Percentiles rank a stretch among this genome's conserved stretches.
Evolutionary conservation across 768 basidiomycete genomes (phyloP).

Genomic region (Boletus barrowsii): DNA sequence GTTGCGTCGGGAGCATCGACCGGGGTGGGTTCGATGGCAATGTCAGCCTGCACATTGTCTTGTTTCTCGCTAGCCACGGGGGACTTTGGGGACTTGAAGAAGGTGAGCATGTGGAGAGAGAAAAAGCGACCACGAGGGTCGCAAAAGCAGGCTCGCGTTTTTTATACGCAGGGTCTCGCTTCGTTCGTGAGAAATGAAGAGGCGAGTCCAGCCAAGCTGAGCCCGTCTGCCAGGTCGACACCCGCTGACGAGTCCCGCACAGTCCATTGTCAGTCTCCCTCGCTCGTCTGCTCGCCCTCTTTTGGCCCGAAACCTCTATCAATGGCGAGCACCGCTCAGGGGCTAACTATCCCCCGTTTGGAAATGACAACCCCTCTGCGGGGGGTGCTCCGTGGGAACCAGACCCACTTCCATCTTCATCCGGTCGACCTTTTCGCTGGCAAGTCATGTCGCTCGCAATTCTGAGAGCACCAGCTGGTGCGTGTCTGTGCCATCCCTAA

Average conservation of each 20-base stretch:
- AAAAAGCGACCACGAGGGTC: background rate
- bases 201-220: background rate
- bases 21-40: background rate
- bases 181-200: conserved; percentile 28
- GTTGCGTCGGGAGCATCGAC: background rate
- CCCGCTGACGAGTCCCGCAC: background rate
- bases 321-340: conserved; percentile 5
- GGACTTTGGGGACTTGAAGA: conserved; percentile 20
- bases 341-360: background rate
- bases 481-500: conserved; percentile 29
- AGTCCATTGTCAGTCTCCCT: background rate
- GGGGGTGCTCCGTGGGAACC: conserved; percentile 18
- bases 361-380: conserved; percentile 1
- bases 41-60: conserved; percentile 2
- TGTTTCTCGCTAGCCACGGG: background rate
- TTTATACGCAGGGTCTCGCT: conserved; percentile 31
- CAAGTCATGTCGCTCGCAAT: conserved; percentile 43
- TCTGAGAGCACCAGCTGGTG: conserved; percentile 35
- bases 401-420: background rate
- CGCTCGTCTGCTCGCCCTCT: too few relatives aligned
- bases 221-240: background rate
- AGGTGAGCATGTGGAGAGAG: conserved; percentile 20
- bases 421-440: background rate
- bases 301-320: too few relatives aligned
- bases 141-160: conserved; percentile 7